These are phyloP conservation scores for Aspergillus cejpii DNA, from an alignment of 2,329 filamentous ascomycete genomes.

Conservation along the genomic window DNA sequence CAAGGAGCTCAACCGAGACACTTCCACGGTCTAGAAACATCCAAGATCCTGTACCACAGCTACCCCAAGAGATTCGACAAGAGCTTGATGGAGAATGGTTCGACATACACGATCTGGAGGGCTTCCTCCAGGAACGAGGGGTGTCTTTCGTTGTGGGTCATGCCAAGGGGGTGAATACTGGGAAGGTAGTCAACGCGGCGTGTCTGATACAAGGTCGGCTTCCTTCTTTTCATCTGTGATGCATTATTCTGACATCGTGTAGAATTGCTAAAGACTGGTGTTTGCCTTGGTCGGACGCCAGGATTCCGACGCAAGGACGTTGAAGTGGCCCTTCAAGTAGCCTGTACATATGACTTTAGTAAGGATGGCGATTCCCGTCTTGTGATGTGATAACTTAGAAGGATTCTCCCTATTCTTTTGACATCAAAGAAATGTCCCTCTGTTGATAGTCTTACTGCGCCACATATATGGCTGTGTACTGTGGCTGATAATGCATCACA, in stretches of 20 bases:
- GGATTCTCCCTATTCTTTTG: too few relatives aligned
- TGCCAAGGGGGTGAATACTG: not conserved
- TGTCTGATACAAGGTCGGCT: constrained; percentile 17
- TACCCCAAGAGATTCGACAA: constrained; percentile 9
- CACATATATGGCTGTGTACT: not conserved
- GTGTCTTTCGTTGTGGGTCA: constrained; percentile 11
- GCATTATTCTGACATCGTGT: constrained; percentile 4
- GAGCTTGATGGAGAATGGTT: constrained; percentile 23
- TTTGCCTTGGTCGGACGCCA: constrained; percentile 23
- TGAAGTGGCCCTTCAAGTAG: constrained; percentile 13
- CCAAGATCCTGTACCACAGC: constrained; percentile 11
- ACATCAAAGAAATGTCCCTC: too few relatives aligned
- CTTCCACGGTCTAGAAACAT: constrained; percentile 9
- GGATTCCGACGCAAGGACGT: constrained; percentile 21
- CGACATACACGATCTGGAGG: constrained; percentile 20
- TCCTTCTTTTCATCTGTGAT: not conserved
- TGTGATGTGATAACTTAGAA: constrained; percentile 5
- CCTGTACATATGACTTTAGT: constrained; percentile 9
- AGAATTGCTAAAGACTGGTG: constrained; percentile 16
- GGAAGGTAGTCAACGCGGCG: constrained; percentile 6
- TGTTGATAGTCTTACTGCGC: too few relatives aligned
- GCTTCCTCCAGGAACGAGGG: constrained; percentile 16
- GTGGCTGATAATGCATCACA: not conserved
- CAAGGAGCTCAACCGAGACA: constrained; percentile 2
- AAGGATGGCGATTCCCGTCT: not conserved